Evolutionary conservation across 805 yeast species (phyloP).

Genomic region (Cyberlindnera lachancei): DNA sequence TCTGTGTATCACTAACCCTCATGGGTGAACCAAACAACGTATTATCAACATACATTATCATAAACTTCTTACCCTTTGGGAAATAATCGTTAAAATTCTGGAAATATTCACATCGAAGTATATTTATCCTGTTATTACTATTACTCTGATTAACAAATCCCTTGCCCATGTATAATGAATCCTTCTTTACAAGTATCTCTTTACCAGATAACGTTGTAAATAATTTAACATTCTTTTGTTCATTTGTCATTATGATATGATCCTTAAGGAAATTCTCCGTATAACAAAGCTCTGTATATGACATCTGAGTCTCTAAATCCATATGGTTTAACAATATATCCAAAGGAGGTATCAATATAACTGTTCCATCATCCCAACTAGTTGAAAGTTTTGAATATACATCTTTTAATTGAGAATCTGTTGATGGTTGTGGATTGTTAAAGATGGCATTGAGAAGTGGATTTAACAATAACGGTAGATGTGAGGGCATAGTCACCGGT

Average conservation of each 20-base stretch:
- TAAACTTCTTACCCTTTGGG: constrained; percentile 46
- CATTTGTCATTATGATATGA: constrained; percentile 44
- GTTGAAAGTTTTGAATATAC: constrained; percentile 34
- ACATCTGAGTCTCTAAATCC: constrained; percentile 30
- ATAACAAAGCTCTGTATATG: constrained; percentile 46
- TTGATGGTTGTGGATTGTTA: constrained; percentile 50
- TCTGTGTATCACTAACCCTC: background rate
- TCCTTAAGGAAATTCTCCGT: constrained; percentile 54
- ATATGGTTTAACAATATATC: constrained; percentile 32
- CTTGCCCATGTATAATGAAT: constrained; percentile 44
- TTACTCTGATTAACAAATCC: no score
- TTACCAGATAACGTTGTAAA: constrained; percentile 49
- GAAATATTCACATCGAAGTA: constrained; percentile 40
- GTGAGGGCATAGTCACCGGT: constrained; percentile 28
- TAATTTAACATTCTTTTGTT: constrained; percentile 27
- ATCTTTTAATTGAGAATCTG: constrained; percentile 39
- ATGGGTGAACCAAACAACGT: constrained; percentile 39
- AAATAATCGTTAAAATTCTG: constrained; percentile 48
- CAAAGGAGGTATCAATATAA: constrained; percentile 60
- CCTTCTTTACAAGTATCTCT: constrained; percentile 49
- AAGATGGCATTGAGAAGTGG: constrained; percentile 61
- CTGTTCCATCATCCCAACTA: constrained; percentile 34
- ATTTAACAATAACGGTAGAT: constrained; percentile 49
- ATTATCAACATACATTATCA: constrained; percentile 49
- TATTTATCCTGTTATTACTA: constrained; percentile 33